Evolutionary conservation across 148 eudicot genomes (phyloP).

Genomic region (Salicornia ramosissima): DNA sequence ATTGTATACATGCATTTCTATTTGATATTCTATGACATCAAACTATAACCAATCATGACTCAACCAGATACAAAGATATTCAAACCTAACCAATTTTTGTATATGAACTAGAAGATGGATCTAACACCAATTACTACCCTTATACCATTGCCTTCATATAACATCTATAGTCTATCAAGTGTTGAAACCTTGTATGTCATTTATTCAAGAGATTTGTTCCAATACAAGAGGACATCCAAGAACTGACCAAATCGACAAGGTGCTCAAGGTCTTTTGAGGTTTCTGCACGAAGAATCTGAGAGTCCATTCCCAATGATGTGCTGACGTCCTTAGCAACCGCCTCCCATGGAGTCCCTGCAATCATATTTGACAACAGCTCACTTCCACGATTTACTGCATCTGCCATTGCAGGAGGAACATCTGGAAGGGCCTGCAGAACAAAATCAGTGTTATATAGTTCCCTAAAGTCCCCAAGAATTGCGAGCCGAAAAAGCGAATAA

Average conservation of each 20-base stretch:
- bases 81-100: background rate
- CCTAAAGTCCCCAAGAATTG: too few relatives aligned
- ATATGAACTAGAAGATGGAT: constrained; percentile 5
- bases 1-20: too few relatives aligned
- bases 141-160: background rate
- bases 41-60: background rate
- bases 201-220: constrained; percentile 52
- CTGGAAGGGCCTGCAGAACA: constrained; percentile 67
- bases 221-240: constrained; percentile 60
- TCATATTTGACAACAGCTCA: constrained; percentile 67
- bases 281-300: constrained; percentile 49
- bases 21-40: background rate
- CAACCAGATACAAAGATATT: background rate
- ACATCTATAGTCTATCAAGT: background rate
- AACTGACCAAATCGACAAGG: constrained; percentile 66
- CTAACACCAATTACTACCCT: background rate
- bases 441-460: background rate
- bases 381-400: constrained; percentile 92
- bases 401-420: constrained; percentile 91
- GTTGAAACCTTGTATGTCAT: constrained; percentile 24
- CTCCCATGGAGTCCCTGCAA: constrained; percentile 93
- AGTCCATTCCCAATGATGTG: constrained; percentile 57
- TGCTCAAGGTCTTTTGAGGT: constrained; percentile 59
- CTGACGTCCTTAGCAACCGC: constrained; percentile 71
- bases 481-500: too few relatives aligned